Evolutionary conservation across 2,329 filamentous ascomycete species (phyloP).

Genomic region (Calonectria pauciramosa): DNA sequence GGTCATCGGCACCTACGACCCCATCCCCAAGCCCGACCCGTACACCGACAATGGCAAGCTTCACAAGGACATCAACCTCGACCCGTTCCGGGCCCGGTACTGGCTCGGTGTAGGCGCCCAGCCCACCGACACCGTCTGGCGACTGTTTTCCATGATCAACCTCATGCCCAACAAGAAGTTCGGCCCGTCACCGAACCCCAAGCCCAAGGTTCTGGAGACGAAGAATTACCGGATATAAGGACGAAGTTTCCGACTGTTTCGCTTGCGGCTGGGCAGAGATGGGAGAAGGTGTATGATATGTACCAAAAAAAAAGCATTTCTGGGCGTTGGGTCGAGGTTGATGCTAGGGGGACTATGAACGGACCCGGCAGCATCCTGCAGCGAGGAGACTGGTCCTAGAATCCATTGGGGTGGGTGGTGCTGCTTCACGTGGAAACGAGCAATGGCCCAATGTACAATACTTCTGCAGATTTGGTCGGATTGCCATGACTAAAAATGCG

Average conservation of each 20-base stretch:
- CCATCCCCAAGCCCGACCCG: constrained; percentile 72
- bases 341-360: constrained; percentile 15
- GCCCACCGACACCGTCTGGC: constrained; percentile 90
- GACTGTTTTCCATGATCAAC: constrained; percentile 83
- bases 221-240: constrained; percentile 48
- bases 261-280: neutral
- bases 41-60: constrained; percentile 75
- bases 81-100: constrained; percentile 85
- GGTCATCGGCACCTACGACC: constrained; percentile 86
- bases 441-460: constrained; percentile 34
- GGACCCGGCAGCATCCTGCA: constrained; percentile 19
- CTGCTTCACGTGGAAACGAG: neutral
- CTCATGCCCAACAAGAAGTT: constrained; percentile 56
- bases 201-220: constrained; percentile 44
- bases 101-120: constrained; percentile 98
- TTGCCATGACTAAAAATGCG: neutral
- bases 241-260: neutral
- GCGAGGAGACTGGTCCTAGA: constrained; percentile 2
- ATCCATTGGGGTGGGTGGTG: neutral
- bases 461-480: constrained; percentile 1
- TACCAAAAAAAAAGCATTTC: constrained; percentile 43
- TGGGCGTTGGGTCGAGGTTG: constrained; percentile 44
- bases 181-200: constrained; percentile 46
- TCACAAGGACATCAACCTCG: constrained; percentile 93
- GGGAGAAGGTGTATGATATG: constrained; percentile 45